Evolutionary conservation across 305 asterid genomes (phyloP).

Genomic region (Fraxinus floribunda): DNA sequence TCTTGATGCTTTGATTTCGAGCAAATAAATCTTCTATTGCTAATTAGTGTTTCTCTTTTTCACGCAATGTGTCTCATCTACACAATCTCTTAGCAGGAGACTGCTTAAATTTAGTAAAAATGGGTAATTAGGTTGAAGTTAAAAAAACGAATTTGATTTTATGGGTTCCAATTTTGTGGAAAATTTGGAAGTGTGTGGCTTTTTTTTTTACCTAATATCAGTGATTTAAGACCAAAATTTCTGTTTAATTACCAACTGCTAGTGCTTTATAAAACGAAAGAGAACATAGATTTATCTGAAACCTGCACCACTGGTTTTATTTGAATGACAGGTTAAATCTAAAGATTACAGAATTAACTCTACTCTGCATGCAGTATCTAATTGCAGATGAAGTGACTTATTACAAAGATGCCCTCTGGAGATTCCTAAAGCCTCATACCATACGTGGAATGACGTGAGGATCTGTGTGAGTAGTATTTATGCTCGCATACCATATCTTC

Average conservation of each 20-base stretch:
- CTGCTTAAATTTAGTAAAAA: not conserved
- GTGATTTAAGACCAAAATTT: not conserved
- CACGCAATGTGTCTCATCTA: not conserved
- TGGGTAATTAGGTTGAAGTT: not conserved
- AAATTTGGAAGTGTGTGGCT: not conserved
- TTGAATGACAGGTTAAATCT: not conserved
- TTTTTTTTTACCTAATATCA: not conserved
- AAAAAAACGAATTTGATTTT: not conserved
- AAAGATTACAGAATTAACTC: not conserved
- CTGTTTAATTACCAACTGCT: not conserved
- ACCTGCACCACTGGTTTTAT: not conserved
- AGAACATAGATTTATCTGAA: not conserved
- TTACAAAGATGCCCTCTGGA: conserved; percentile 81
- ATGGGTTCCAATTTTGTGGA: not conserved
- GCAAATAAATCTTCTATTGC: not conserved
- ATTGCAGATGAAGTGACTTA: not conserved
- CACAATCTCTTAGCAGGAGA: not conserved
- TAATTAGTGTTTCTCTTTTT: not conserved
- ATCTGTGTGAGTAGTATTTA: conserved; percentile 57
- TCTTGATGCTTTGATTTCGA: not conserved
- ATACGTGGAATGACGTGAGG: conserved; percentile 94
- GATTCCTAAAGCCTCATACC: conserved; percentile 95
- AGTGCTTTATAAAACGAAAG: not conserved
- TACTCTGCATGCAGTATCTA: not conserved
- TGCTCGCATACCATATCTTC: not conserved